Evolutionary conservation across 1,139 yeast species (phyloP).

Genomic region (Casaregolazyma lundiana): DNA sequence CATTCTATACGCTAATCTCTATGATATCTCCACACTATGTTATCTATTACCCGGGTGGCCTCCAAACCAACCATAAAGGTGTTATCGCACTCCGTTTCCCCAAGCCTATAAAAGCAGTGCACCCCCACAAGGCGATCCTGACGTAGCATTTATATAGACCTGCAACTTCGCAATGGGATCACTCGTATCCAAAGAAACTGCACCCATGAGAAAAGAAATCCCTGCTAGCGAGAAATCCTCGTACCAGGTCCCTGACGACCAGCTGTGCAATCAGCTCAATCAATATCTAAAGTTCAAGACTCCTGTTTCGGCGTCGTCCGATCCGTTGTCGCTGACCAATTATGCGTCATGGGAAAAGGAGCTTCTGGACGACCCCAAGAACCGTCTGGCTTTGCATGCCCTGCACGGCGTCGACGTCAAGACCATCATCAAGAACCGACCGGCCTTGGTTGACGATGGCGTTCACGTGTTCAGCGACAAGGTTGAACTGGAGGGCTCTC

Average conservation of each 20-base stretch:
- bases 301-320: conserved; percentile 17
- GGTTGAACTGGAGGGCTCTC: conserved; percentile 53
- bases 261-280: conserved; percentile 20
- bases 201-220: neutral
- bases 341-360: conserved; percentile 50
- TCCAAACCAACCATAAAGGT: neutral
- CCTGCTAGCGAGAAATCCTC: conserved; percentile 8
- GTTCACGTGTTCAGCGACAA: conserved; percentile 49
- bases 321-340: conserved; percentile 37
- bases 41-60: neutral
- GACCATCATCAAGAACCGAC: conserved; percentile 41
- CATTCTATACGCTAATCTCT: too few species aligned
- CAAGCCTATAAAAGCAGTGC: neutral
- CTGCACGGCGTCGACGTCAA: conserved; percentile 49
- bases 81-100: neutral
- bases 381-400: conserved; percentile 55
- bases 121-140: neutral
- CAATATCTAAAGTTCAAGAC: conserved; percentile 17
- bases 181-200: conserved; percentile 13
- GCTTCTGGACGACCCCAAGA: conserved; percentile 49
- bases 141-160: too few species aligned
- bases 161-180: conserved; percentile 14
- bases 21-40: neutral
- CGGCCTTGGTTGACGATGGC: conserved; percentile 37
- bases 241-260: conserved; percentile 8